A percentile compares a stretch with the other conserved stretches of the same genome.
Evolutionary conservation across 1,284 basidiomycete genomes (phyloP).

Genomic region (Ustilago cynodontis): DNA sequence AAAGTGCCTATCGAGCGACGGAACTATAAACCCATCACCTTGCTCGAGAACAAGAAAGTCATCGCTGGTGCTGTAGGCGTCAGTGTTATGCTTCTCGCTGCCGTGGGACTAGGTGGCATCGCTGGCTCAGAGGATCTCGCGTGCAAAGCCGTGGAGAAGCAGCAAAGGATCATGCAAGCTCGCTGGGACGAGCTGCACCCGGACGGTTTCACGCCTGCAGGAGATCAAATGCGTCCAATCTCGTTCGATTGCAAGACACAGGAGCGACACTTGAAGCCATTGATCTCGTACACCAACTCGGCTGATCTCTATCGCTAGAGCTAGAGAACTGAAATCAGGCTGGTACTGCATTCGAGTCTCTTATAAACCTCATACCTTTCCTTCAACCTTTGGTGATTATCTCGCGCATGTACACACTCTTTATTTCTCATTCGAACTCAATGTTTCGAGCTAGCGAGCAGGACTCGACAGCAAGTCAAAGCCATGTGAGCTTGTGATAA

Average conservation of each 20-base stretch:
- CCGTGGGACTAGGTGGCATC: slow-evolving; percentile 5
- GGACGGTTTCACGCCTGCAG: slow-evolving; percentile 26
- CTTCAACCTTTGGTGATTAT: neutral
- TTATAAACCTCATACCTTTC: neutral
- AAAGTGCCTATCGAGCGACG: neutral
- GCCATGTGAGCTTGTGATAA: neutral
- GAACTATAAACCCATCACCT: slow-evolving; percentile 4
- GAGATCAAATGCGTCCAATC: slow-evolving; percentile 38
- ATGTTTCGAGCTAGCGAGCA: neutral
- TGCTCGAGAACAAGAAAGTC: slow-evolving; percentile 1
- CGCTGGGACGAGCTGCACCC: slow-evolving; percentile 35
- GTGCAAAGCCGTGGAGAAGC: slow-evolving; percentile 18
- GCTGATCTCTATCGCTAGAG: slow-evolving; percentile 11
- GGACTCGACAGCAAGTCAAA: neutral
- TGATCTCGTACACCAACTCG: slow-evolving; percentile 13
- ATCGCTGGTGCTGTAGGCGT: slow-evolving; percentile 1
- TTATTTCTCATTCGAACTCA: neutral
- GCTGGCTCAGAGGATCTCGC: slow-evolving; percentile 8
- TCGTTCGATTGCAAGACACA: slow-evolving; percentile 30
- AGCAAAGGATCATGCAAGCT: slow-evolving; percentile 25
- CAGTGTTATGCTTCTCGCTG: neutral
- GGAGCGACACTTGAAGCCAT: slow-evolving; percentile 19
- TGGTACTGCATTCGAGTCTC: no score
- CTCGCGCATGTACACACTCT: neutral
- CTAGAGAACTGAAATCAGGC: no score